These are phyloP conservation scores for Talaromyces proteolyticus DNA, from an alignment of 495 filamentous ascomycete species.

Conservation along the genomic window DNA sequence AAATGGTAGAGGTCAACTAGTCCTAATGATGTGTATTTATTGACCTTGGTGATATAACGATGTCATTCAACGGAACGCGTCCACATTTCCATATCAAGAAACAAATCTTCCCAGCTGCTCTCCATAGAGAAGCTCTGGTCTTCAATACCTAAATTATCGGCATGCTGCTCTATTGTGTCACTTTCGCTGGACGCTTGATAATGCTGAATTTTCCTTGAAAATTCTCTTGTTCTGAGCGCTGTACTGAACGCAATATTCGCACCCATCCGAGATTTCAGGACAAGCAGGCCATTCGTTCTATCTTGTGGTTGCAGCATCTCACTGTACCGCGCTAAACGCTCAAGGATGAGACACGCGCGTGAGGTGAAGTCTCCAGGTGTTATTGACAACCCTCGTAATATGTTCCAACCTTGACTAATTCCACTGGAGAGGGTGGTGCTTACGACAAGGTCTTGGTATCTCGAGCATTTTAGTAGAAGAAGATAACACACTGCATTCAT, in stretches of 20 bases:
- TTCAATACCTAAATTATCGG: background rate
- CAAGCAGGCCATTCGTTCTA: background rate
- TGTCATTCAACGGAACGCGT: too few relatives aligned
- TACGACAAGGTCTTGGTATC: background rate
- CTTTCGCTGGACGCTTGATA: background rate
- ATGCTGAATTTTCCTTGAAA: background rate
- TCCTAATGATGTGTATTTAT: too few relatives aligned
- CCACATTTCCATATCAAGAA: background rate
- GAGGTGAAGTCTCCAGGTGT: background rate
- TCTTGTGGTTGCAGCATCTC: background rate
- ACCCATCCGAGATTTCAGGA: slow-evolving; percentile 1
- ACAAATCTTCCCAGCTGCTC: slow-evolving; percentile 1
- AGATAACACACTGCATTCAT: background rate
- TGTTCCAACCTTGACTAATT: slow-evolving; percentile 3
- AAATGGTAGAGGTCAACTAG: too few relatives aligned
- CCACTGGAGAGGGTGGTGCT: background rate
- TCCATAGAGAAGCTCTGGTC: background rate
- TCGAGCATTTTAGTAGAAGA: background rate
- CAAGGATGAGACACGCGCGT: background rate
- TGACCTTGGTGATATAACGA: too few relatives aligned
- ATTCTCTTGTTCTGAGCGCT: background rate
- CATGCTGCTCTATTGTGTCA: background rate
- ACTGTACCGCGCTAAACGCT: background rate
- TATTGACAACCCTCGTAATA: background rate
- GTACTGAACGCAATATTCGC: background rate